phyloP scores from a whole-genome alignment of 2,329 filamentous ascomycete genomes.

The Pseudogymnoascus sp. region DNA sequence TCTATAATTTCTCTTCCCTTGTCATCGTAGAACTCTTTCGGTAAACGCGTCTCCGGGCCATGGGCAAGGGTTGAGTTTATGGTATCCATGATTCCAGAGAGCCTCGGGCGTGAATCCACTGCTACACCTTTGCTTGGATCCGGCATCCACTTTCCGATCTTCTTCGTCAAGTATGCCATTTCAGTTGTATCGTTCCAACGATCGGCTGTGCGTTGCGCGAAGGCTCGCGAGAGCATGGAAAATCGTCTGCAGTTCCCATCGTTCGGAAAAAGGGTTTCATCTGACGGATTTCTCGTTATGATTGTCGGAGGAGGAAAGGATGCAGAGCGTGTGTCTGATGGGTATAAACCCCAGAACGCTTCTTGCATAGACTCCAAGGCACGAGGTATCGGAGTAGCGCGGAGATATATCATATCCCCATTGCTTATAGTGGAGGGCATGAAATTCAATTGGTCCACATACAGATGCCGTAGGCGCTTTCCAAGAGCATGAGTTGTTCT shows the following conservation, averaged over 20 bases:
- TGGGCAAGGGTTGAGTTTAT: slow-evolving; percentile 86
- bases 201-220: slow-evolving; percentile 64
- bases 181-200: slow-evolving; percentile 72
- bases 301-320: slow-evolving; percentile 59
- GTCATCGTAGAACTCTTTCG: slow-evolving; percentile 79
- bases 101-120: slow-evolving; percentile 75
- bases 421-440: slow-evolving; percentile 53
- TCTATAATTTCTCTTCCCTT: slow-evolving; percentile 64
- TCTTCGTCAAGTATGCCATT: slow-evolving; percentile 73
- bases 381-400: slow-evolving; percentile 67
- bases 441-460: slow-evolving; percentile 68
- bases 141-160: slow-evolving; percentile 83
- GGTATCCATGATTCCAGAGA: slow-evolving; percentile 91
- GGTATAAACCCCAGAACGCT: slow-evolving; percentile 69
- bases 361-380: slow-evolving; percentile 75
- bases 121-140: slow-evolving; percentile 60
- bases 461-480: slow-evolving; percentile 60
- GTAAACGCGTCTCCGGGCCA: slow-evolving; percentile 70
- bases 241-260: slow-evolving; percentile 69
- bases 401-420: slow-evolving; percentile 61
- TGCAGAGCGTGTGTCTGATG: slow-evolving; percentile 43
- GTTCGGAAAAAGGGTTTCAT: slow-evolving; percentile 78
- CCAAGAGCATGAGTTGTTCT: slow-evolving; percentile 67
- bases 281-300: slow-evolving; percentile 55
- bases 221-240: slow-evolving; percentile 60